These are phyloP conservation scores for Forsythia suspensa DNA, from an alignment of 257 asterid species.

Conservation along the genomic window DNA sequence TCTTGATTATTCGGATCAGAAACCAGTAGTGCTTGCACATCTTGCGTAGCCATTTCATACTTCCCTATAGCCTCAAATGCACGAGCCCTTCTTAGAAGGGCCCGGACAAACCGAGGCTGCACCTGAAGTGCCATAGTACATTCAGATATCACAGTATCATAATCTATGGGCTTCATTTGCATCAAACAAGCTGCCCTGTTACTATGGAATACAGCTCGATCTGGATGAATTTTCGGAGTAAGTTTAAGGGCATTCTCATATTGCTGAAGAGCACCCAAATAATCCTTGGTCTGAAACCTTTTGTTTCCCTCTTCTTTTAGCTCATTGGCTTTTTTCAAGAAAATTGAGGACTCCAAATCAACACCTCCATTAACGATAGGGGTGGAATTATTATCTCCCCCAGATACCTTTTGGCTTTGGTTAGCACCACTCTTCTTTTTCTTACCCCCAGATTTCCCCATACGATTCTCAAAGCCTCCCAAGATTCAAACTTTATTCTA, in stretches of 20 bases:
- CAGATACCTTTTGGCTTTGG: conserved; percentile 30
- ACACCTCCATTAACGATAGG: conserved; percentile 67
- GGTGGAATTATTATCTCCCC: conserved; percentile 33
- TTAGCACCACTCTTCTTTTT: conserved; percentile 64
- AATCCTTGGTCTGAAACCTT: conserved; percentile 79
- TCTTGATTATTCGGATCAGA: conserved; percentile 69
- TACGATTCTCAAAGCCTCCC: conserved; percentile 26
- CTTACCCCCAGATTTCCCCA: conserved; percentile 96
- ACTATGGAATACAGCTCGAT: conserved; percentile 91
- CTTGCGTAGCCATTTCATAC: conserved; percentile 81
- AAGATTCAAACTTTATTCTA: conserved; percentile 32
- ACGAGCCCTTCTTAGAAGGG: conserved; percentile 85
- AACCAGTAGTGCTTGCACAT: conserved; percentile 63
- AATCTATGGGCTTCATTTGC: conserved; percentile 93
- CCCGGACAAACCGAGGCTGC: conserved; percentile 69
- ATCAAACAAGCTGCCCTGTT: conserved; percentile 95
- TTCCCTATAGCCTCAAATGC: conserved; percentile 81
- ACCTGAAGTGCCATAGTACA: conserved; percentile 77
- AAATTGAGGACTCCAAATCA: conserved; percentile 55
- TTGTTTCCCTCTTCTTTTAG: conserved; percentile 94
- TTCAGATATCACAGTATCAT: conserved; percentile 79
- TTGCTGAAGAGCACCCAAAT: conserved; percentile 70
- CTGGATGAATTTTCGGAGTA: conserved; percentile 75
- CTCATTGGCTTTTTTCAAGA: conserved; percentile 81
- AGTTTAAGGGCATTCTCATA: conserved; percentile 84